Evolutionary conservation across 306 rosid genomes (phyloP).

Genomic region (Quercus wislizeni): DNA sequence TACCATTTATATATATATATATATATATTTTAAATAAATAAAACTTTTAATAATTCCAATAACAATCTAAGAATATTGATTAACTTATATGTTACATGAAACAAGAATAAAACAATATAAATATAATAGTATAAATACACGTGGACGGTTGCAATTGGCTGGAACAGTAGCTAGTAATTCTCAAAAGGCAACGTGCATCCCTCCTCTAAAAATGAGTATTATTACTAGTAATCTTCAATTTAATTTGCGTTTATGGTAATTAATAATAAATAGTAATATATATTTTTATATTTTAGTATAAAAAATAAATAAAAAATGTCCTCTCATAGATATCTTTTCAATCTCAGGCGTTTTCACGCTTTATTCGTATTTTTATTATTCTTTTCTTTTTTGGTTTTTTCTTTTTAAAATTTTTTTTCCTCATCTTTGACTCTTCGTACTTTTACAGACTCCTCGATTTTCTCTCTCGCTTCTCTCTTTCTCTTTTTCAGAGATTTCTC

Average conservation of each 20-base stretch:
- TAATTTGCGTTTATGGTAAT: too few species aligned
- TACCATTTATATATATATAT: too few species aligned
- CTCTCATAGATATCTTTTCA: constrained; percentile 5
- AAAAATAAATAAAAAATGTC: constrained; percentile 1
- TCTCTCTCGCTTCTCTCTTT: constrained; percentile 31
- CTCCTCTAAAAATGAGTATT: not conserved
- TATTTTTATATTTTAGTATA: too few species aligned
- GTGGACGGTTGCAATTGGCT: too few species aligned
- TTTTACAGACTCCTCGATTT: constrained; percentile 40
- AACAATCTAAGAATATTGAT: too few species aligned
- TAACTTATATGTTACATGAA: too few species aligned
- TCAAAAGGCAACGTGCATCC: not conserved
- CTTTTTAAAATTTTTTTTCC: constrained; percentile 18
- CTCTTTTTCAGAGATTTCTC: constrained; percentile 36
- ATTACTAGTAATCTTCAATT: too few species aligned
- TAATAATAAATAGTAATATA: too few species aligned
- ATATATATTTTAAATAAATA: too few species aligned
- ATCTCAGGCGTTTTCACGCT: constrained; percentile 28
- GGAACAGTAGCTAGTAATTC: not conserved
- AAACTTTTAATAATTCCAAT: too few species aligned
- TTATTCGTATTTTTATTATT: not conserved
- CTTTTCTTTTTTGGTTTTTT: not conserved
- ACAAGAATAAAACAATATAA: too few species aligned
- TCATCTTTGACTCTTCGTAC: constrained; percentile 64
- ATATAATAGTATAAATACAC: too few species aligned